Base-by-base conservation (phyloP, 148 eudicot genomes). In the Arbutus unedo region DNA sequence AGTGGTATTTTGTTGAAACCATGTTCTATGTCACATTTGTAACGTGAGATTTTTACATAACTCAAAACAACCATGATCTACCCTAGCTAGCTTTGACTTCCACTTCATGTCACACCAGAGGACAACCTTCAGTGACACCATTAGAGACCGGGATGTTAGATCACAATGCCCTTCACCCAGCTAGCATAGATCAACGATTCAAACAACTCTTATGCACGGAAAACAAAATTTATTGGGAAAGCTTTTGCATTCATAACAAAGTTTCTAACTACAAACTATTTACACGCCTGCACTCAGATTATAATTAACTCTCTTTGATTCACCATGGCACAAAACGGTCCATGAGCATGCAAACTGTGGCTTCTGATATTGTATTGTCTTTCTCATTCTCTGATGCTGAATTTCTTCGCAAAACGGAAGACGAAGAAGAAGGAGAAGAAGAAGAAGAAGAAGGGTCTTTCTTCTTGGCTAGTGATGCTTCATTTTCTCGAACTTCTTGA, bases 321-420 rank as follows among this genome's bases (percentile, higher is more conserved):
- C 84, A 93, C 8, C 88, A 89, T 0, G 94, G 93, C 4, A 84
- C 91, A 88, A 93, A 93, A 18, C 92, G 92, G 83, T 93, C 97
- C 86, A 93, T 88, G 82, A 91, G 91, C 89, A 91, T 72, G 21
- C 83, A 87, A 43, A 93, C 77, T 7, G 91, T 89, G 45, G 86
- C 85, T 78, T 93, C 97, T 2, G 97, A 89, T 6, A 90, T 80
- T 4, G 85, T 68, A 56, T 79, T 74, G 9, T 83, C 87, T 74
- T 82, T 59, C 16, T 78, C 56, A 25, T 21, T 62, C 53, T 62
- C 70, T 48, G 14, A n/a, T 13, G 13, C 19, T 5, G 78, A 71
- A 15, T 70, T 70, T n/a, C n/a, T n/a, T 10, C 3, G 8, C 77
- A 16, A 16, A 56, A 60, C 72, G 10, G 44, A 15, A 5, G 79